Percentiles rank a stretch among this genome's conserved stretches.
Evolutionary conservation across 2,329 filamentous ascomycete species (phyloP).

Genomic region (Beauveria brongniartii): DNA sequence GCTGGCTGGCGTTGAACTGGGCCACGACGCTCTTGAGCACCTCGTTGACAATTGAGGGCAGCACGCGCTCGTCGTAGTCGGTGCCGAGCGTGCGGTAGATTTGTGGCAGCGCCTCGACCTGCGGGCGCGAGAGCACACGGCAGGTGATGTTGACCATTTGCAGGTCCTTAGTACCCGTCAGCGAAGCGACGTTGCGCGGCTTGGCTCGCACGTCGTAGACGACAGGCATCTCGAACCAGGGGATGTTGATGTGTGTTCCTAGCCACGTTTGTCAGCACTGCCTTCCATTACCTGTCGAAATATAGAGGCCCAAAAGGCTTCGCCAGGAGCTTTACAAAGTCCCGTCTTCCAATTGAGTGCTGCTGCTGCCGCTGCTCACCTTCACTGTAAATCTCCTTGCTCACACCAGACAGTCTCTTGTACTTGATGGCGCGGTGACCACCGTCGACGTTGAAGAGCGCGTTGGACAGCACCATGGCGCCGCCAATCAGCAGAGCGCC

Average conservation of each 20-base stretch:
- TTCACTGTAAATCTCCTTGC: slow-evolving; percentile 94
- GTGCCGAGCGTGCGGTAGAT: slow-evolving; percentile 94
- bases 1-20: slow-evolving; percentile 95
- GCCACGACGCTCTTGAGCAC: slow-evolving; percentile 97
- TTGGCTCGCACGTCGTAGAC: slow-evolving; percentile 97
- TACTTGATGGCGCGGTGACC: slow-evolving; percentile 99
- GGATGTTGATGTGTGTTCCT: slow-evolving; percentile 90
- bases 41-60: slow-evolving; percentile 97
- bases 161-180: slow-evolving; percentile 97
- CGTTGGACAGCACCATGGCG: slow-evolving; percentile 46
- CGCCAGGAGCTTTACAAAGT: background rate
- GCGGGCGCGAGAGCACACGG: slow-evolving; percentile 90
- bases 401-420: slow-evolving; percentile 81
- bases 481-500: slow-evolving; percentile 40
- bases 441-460: slow-evolving; percentile 82
- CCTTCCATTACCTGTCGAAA: background rate
- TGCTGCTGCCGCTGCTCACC: slow-evolving; percentile 41
- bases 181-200: slow-evolving; percentile 90
- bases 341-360: background rate
- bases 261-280: slow-evolving; percentile 8
- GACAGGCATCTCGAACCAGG: slow-evolving; percentile 96
- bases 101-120: slow-evolving; percentile 81
- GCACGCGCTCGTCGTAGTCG: slow-evolving; percentile 93
- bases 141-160: slow-evolving; percentile 99
- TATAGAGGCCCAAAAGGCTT: too few relatives aligned